Conservation (phyloP, 2,329 filamentous ascomycete genomes). For the Zymoseptoria pseudotritici region DNA sequence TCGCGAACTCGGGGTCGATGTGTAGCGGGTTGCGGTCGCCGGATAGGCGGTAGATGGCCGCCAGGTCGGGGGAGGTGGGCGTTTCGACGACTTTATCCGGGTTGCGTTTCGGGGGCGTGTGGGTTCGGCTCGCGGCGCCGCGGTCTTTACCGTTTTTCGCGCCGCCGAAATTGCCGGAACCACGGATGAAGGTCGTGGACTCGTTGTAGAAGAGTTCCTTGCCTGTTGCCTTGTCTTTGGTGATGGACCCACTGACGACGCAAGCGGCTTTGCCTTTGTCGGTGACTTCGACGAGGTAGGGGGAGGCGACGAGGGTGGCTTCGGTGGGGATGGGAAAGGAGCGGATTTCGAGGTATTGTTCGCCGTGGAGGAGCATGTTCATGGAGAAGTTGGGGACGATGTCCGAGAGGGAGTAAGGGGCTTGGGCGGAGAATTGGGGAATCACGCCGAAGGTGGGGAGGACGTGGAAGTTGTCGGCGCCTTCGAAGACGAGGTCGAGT, state of each 20-base stretch:
- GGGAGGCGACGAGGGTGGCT: conserved; percentile 66
- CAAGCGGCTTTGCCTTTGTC: conserved; percentile 92
- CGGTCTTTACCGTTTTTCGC: conserved; percentile 68
- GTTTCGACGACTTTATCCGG: conserved; percentile 81
- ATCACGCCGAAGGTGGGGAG: conserved; percentile 94
- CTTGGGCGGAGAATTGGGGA: conserved; percentile 78
- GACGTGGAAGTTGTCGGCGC: conserved; percentile 83
- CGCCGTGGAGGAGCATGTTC: conserved; percentile 98
- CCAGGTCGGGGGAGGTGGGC: conserved; percentile 82
- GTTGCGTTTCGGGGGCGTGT: conserved; percentile 67
- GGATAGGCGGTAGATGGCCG: conserved; percentile 83
- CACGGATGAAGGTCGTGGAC: conserved; percentile 83
- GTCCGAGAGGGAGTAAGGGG: conserved; percentile 71
- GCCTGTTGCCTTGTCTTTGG: conserved; percentile 74
- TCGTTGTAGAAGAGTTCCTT: conserved; percentile 98
- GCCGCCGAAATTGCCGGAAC: conserved; percentile 84
- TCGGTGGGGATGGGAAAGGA: conserved; percentile 87
- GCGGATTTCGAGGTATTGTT: conserved; percentile 93
- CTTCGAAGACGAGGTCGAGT: conserved; percentile 82
- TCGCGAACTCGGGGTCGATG: conserved; percentile 88
- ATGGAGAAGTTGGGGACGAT: conserved; percentile 93
- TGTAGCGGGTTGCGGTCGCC: conserved; percentile 96
- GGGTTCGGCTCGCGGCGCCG: conserved; percentile 69
- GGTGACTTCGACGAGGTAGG: conserved; percentile 82
- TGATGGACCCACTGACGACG: conserved; percentile 71